A percentile compares a stretch with the other conserved stretches of the same genome.
phyloP scores from a whole-genome alignment of 116 monocot genomes.

The Dioscorea cayenensis region DNA sequence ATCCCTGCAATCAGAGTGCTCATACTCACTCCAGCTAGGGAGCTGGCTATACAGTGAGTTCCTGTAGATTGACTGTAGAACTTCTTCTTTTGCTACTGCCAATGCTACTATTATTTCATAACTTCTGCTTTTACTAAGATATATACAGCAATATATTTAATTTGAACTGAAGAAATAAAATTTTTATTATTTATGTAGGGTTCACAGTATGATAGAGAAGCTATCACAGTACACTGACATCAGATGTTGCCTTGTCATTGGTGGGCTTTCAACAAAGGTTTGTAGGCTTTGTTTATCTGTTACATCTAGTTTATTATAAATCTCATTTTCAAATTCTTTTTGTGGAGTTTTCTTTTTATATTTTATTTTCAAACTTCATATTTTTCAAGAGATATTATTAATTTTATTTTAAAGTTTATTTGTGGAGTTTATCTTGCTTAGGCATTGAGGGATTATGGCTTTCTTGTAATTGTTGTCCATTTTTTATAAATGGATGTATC shows the following conservation, averaged over 20 bases:
- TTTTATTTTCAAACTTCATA: no score
- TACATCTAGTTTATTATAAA: no score
- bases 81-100: neutral
- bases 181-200: conserved; percentile 42
- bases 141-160: neutral
- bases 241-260: conserved; percentile 93
- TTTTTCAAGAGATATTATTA: no score
- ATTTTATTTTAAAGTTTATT: no score
- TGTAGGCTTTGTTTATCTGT: neutral
- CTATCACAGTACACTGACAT: conserved; percentile 96
- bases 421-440: no score
- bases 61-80: neutral
- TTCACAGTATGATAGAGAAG: conserved; percentile 96
- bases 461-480: no score
- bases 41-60: conserved; percentile 94
- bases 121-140: neutral
- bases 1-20: conserved; percentile 87
- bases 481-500: no score
- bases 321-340: no score
- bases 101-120: no score
- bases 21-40: conserved; percentile 91
- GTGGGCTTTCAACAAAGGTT: conserved; percentile 95
- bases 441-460: no score
- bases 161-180: neutral
- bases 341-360: no score